Evolutionary conservation across 2,329 filamentous ascomycete genomes (phyloP).

Genomic region (Fusarium bulbicola): DNA sequence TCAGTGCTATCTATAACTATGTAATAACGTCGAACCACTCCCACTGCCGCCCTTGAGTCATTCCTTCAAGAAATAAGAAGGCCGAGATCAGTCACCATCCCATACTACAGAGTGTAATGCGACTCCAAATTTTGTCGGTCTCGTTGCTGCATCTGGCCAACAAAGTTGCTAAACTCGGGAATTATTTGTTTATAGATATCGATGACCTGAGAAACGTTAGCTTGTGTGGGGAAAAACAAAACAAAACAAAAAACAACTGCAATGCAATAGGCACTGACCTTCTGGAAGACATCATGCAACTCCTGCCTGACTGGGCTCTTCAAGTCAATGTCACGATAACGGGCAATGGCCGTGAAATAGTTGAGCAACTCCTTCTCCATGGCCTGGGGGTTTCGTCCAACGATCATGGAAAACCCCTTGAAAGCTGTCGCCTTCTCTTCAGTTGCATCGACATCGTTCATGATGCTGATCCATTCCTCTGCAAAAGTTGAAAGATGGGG

Average conservation of each 20-base stretch:
- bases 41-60: slow-evolving; percentile 8
- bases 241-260: neutral
- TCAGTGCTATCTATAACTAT: slow-evolving; percentile 46
- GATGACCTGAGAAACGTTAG: slow-evolving; percentile 53
- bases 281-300: slow-evolving; percentile 77
- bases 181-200: slow-evolving; percentile 67
- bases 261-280: slow-evolving; percentile 61
- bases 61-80: slow-evolving; percentile 1
- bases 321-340: slow-evolving; percentile 73
- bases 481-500: slow-evolving; percentile 84
- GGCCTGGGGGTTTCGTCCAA: slow-evolving; percentile 86
- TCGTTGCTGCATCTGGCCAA: slow-evolving; percentile 58
- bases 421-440: slow-evolving; percentile 96
- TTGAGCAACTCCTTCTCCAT: slow-evolving; percentile 87
- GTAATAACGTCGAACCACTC: slow-evolving; percentile 34
- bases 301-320: slow-evolving; percentile 70
- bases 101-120: slow-evolving; percentile 55
- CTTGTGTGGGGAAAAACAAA: too few relatives aligned
- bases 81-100: neutral
- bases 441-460: slow-evolving; percentile 85
- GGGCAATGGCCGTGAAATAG: slow-evolving; percentile 86
- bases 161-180: slow-evolving; percentile 65
- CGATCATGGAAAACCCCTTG: slow-evolving; percentile 86
- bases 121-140: slow-evolving; percentile 60
- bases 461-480: slow-evolving; percentile 80